Percentiles rank a stretch among this genome's conserved stretches.
These are phyloP conservation scores for Cupressus sempervirens DNA, from an alignment of 75 land plant species.

Conservation along the genomic window DNA sequence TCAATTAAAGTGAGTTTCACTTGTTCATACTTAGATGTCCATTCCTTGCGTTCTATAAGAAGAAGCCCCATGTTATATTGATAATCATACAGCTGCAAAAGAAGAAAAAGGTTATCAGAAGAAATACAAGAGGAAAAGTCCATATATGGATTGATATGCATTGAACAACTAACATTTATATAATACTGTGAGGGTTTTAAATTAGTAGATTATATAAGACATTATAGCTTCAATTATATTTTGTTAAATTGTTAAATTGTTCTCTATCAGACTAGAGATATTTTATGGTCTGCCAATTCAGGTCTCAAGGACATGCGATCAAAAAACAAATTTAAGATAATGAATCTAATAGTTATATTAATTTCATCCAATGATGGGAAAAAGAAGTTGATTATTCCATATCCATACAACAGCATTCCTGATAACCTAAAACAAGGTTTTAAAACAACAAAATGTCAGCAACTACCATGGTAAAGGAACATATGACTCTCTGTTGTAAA, in stretches of 20 bases:
- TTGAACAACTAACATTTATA: background rate
- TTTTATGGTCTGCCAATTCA: no score
- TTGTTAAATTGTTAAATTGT: no score
- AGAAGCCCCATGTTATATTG: slow-evolving; percentile 96
- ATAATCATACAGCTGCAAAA: slow-evolving; percentile 77
- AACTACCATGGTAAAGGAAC: background rate
- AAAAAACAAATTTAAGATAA: no score
- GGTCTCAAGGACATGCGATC: no score
- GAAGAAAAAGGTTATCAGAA: background rate
- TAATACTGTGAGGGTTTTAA: background rate
- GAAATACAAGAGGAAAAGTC: background rate
- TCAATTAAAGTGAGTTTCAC: slow-evolving; percentile 46
- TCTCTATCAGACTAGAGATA: no score
- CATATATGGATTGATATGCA: background rate
- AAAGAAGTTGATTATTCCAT: background rate
- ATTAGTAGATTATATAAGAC: background rate
- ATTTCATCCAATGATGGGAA: background rate
- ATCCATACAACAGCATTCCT: background rate
- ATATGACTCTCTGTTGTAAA: background rate
- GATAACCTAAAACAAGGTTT: background rate
- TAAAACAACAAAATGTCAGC: background rate
- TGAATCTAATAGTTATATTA: no score
- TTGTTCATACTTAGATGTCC: slow-evolving; percentile 64
- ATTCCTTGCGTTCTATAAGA: slow-evolving; percentile 83
- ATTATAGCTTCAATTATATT: no score